Percentiles rank a stretch among this genome's conserved stretches.
Conservation (phyloP, 192 early-diverging fungal species). For the Coemansia sp. region DNA sequence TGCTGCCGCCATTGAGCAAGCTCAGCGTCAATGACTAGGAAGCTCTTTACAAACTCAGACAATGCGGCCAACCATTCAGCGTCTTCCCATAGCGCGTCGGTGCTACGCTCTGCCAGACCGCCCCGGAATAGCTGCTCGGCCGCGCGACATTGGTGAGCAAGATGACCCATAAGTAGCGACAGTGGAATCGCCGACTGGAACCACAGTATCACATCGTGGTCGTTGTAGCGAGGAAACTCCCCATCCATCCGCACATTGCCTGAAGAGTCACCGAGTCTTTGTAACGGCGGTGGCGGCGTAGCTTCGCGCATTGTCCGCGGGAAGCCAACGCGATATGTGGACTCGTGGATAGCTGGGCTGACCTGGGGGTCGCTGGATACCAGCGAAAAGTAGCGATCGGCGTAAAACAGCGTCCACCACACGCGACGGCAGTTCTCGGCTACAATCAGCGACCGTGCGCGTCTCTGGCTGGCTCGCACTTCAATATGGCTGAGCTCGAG, state of each 20-base stretch:
- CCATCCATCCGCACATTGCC: constrained; percentile 7
- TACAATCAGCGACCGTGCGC: constrained; percentile 52
- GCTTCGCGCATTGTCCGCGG: constrained; percentile 54
- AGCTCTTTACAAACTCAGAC: constrained; percentile 46
- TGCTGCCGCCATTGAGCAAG: constrained; percentile 55
- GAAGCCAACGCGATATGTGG: constrained; percentile 49
- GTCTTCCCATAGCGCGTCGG: constrained; percentile 43
- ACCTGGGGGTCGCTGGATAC: constrained; percentile 48
- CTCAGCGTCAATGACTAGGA: constrained; percentile 53
- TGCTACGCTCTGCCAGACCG: constrained; percentile 42
- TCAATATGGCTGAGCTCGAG: constrained; percentile 53
- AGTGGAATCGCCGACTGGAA: constrained; percentile 54
- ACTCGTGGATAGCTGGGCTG: constrained; percentile 46
- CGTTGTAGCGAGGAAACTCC: constrained; percentile 51
- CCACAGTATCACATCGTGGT: constrained; percentile 55
- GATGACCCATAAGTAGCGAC: constrained; percentile 52
- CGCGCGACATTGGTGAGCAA: constrained; percentile 46
- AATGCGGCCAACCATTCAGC: constrained; percentile 44
- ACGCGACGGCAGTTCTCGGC: constrained; percentile 56
- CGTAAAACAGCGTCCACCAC: constrained; percentile 55
- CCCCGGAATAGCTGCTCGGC: constrained; percentile 52
- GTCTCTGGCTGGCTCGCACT: constrained; percentile 50
- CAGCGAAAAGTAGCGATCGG: constrained; percentile 52
- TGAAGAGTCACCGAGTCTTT: background rate
- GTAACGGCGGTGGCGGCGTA: constrained; percentile 35